These are phyloP conservation scores for Cercospora berteroae DNA, from an alignment of 2,329 filamentous ascomycete genomes.

Conservation along the genomic window DNA sequence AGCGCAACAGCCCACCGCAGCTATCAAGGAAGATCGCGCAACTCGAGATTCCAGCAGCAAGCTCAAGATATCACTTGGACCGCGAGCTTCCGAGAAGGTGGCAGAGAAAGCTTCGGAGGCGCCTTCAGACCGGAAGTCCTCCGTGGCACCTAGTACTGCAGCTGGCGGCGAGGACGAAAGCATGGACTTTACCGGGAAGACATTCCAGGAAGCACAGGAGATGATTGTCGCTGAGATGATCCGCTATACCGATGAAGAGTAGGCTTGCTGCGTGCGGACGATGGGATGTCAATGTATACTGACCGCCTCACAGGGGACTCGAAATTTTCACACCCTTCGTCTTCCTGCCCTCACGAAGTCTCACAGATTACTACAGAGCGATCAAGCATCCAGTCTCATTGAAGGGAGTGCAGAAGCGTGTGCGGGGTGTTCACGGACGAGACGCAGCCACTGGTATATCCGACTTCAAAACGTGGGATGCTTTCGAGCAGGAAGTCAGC, in stretches of 20 bases:
- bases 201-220: conserved; percentile 81
- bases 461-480: conserved; percentile 78
- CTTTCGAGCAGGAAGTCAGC: conserved; percentile 75
- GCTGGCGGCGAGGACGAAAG: conserved; percentile 25
- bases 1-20: conserved; percentile 17
- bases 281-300: not conserved
- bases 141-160: conserved; percentile 33
- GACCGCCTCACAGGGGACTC: conserved; percentile 52
- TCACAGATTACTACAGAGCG: conserved; percentile 83
- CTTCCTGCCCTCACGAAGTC: conserved; percentile 68
- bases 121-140: conserved; percentile 33
- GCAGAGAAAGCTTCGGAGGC: conserved; percentile 32
- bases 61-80: conserved; percentile 22
- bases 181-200: conserved; percentile 65
- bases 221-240: conserved; percentile 77
- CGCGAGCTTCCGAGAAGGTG: conserved; percentile 28
- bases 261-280: conserved; percentile 32
- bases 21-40: conserved; percentile 28
- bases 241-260: conserved; percentile 64
- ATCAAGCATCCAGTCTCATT: conserved; percentile 80
- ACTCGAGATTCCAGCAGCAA: conserved; percentile 22
- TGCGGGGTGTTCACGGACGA: conserved; percentile 70
- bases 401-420: conserved; percentile 71
- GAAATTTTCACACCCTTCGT: conserved; percentile 73
- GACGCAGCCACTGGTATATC: conserved; percentile 59